Base-by-base conservation (phyloP, 129 eudicot species). In the Escallonia herrerae region DNA sequence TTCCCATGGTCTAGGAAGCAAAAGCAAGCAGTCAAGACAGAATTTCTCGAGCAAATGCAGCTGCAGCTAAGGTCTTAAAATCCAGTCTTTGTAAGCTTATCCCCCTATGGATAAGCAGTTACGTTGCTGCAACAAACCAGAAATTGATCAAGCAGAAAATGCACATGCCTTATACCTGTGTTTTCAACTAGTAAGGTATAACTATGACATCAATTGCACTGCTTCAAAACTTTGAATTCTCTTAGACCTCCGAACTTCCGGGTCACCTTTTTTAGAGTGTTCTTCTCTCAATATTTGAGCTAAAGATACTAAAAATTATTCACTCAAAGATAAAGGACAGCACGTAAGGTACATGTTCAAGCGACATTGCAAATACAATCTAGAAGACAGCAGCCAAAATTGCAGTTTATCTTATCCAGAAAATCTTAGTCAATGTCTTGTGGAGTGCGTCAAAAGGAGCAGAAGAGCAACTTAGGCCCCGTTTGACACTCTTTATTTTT, bases 1-100 rank as follows among this genome's bases (percentile, higher is more conserved):
- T 87, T 48, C 90, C 95, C 95, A 87, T 87, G 58, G 60, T 13
- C 51, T 54, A 62, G 22, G 9, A 37, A 49, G 58, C 12, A 9
- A 60, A 40, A 42, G 62, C 9, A 55, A 55, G 59, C n/a, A 5
- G 49, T 53, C 14, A 11, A 6, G 22, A 33, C 14, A n/a, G 0
- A n/a, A 51, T 2, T 3, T 11, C 33, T 22, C 33, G 33, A 22
- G 33, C 33, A 22, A 22, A 22, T 22, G 33, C 33, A 22, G 33
- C 33, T 22, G 33, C 4, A n/a, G 12, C n/a, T 51, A 4, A 51
- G 56, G n/a, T 51, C 13, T 51, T 51, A 51, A 6, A 6, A 6
- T 6, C 4, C n/a, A 1, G 3, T 51, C n/a, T 4, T 13, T 11
- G 14, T 53, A 12, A 53, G 58, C 14, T 53, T 53, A 11, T 51